These are phyloP conservation scores for Amaranthus hypochondriacus DNA, from an alignment of 148 eudicot genomes.

Conservation along the genomic window DNA sequence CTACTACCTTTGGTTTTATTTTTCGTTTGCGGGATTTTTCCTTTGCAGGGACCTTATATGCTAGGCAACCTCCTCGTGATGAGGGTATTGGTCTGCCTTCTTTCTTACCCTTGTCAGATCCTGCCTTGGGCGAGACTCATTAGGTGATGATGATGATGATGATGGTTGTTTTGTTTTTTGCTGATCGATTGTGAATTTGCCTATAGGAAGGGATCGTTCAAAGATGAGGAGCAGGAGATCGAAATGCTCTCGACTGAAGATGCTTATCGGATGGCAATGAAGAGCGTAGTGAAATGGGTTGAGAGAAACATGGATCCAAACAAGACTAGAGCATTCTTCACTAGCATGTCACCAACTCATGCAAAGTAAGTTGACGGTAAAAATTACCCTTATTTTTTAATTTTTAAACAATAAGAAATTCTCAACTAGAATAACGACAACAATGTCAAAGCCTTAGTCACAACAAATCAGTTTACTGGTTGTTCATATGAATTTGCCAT, in stretches of 20 bases:
- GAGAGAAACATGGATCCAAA: constrained; percentile 70
- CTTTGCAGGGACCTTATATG: too few species aligned
- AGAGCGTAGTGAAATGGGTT: constrained; percentile 88
- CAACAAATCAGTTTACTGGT: too few species aligned
- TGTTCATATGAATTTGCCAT: too few species aligned
- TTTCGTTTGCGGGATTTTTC: too few species aligned
- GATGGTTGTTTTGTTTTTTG: not conserved
- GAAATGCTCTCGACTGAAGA: constrained; percentile 66
- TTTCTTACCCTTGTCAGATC: too few species aligned
- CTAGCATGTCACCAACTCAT: constrained; percentile 98
- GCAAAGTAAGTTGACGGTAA: constrained; percentile 46
- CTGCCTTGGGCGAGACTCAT: too few species aligned
- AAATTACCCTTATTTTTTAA: not conserved
- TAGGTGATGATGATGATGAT: not conserved
- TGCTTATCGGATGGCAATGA: constrained; percentile 82
- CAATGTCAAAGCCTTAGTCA: too few species aligned
- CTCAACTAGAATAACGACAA: too few species aligned
- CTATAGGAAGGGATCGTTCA: constrained; percentile 74
- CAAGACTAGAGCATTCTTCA: constrained; percentile 78
- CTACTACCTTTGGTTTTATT: too few species aligned
- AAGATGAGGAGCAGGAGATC: constrained; percentile 58
- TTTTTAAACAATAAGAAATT: not conserved
- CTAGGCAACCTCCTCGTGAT: too few species aligned
- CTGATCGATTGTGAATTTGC: not conserved
- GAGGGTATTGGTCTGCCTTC: too few species aligned